Conservation (phyloP, 257 asterid genomes). For the Solanum ossicruentum region DNA sequence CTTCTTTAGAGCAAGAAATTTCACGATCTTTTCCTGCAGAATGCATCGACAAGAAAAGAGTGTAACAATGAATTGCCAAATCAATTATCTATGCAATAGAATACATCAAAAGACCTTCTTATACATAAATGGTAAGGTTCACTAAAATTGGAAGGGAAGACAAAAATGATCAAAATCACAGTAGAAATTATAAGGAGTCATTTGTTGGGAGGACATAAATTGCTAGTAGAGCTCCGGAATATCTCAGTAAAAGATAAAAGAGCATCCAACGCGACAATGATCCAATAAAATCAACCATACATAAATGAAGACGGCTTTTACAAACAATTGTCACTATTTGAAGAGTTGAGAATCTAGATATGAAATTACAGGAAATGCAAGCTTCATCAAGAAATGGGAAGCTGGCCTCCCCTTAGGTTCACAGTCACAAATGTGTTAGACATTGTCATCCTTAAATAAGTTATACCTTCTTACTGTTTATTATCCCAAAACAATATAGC, state of each 20-base stretch:
- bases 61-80: neutral
- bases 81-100: neutral
- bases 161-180: neutral
- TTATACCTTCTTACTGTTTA: neutral
- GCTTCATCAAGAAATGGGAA: neutral
- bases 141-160: neutral
- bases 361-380: neutral
- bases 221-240: neutral
- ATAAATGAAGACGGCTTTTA: neutral
- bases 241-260: neutral
- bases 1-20: conserved; percentile 58
- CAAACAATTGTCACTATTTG: neutral
- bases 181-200: neutral
- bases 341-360: neutral
- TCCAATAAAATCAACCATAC: neutral
- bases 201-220: neutral
- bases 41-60: conserved; percentile 6
- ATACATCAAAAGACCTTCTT: neutral
- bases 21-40: conserved; percentile 53
- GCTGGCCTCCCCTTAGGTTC: neutral
- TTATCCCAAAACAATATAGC: neutral
- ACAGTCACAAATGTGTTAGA: neutral
- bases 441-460: neutral
- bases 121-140: neutral
- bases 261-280: neutral